A percentile compares a stretch with the other conserved stretches of the same genome.
These are phyloP conservation scores for Plasmopara muralis DNA, from an alignment of 352 stramenopile genomes.

Conservation along the genomic window DNA sequence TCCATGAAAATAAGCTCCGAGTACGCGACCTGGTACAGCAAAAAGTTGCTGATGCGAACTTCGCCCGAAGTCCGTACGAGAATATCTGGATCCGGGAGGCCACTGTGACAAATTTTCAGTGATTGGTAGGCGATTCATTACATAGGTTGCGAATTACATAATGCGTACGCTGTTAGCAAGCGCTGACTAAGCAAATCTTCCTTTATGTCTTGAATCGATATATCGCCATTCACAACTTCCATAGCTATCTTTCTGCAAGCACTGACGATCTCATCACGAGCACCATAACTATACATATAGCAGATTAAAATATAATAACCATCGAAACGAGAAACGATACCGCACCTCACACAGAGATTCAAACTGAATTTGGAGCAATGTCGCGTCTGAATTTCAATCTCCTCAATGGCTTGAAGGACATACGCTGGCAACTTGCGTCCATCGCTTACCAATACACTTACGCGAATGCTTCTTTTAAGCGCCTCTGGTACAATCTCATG, in stretches of 20 bases:
- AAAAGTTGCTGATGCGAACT: slow-evolving; percentile 93
- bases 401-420: slow-evolving; percentile 55
- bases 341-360: slow-evolving; percentile 80
- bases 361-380: slow-evolving; percentile 76
- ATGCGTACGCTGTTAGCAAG: slow-evolving; percentile 76
- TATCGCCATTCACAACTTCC: slow-evolving; percentile 66
- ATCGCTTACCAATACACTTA: slow-evolving; percentile 87
- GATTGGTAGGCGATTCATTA: too few species aligned
- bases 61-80: slow-evolving; percentile 94
- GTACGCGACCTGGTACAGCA: slow-evolving; percentile 95
- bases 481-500: slow-evolving; percentile 88
- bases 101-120: slow-evolving; percentile 26
- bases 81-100: slow-evolving; percentile 89
- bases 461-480: slow-evolving; percentile 86
- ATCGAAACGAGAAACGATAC: neutral
- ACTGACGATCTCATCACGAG: slow-evolving; percentile 92
- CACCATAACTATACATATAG: slow-evolving; percentile 86
- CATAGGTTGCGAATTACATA: too few species aligned
- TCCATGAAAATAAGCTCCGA: slow-evolving; percentile 93
- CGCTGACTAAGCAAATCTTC: slow-evolving; percentile 67
- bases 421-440: slow-evolving; percentile 58
- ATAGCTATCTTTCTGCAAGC: slow-evolving; percentile 85
- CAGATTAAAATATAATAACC: slow-evolving; percentile 4
- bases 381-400: slow-evolving; percentile 85
- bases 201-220: slow-evolving; percentile 64